A percentile compares a stretch with the other conserved stretches of the same genome.
These are phyloP conservation scores for Bothriochloa decipiens DNA, from an alignment of 176 grass and related monocot species.

Conservation along the genomic window DNA sequence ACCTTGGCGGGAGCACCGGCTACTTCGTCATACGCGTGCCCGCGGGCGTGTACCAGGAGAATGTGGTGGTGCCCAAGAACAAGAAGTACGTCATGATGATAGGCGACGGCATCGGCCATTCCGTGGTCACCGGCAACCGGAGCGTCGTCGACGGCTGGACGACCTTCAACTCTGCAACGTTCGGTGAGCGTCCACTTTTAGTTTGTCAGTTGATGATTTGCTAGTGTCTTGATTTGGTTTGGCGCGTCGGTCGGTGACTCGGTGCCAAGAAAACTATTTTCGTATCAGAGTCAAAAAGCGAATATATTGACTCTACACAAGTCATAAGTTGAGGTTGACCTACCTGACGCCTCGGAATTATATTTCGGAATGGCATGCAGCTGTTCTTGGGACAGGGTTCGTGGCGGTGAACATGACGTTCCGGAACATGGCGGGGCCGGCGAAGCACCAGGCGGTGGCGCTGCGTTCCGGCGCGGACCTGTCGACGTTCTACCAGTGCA, in stretches of 20 bases:
- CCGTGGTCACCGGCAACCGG: constrained; percentile 77
- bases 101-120: constrained; percentile 82
- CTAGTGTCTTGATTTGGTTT: not conserved
- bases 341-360: too few species aligned
- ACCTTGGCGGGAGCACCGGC: constrained; percentile 51
- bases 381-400: constrained; percentile 81
- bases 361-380: constrained; percentile 35
- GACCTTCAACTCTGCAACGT: constrained; percentile 92
- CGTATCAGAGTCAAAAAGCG: too few species aligned
- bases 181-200: constrained; percentile 47
- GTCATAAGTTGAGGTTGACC: too few species aligned
- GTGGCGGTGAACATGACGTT: constrained; percentile 95
- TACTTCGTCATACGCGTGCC: constrained; percentile 84
- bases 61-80: constrained; percentile 78
- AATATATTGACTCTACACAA: too few species aligned
- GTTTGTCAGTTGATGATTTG: not conserved
- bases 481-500: constrained; percentile 91
- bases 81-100: constrained; percentile 92
- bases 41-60: constrained; percentile 80
- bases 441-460: constrained; percentile 90
- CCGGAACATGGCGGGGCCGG: constrained; percentile 71
- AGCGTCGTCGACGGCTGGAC: constrained; percentile 86
- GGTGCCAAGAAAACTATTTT: too few species aligned
- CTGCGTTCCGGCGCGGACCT: constrained; percentile 69
- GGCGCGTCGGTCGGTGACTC: too few species aligned